A percentile compares a stretch with the other conserved stretches of the same genome.
These are phyloP conservation scores for Madurella fahalii DNA, from an alignment of 2,329 filamentous ascomycete species.

Conservation along the genomic window DNA sequence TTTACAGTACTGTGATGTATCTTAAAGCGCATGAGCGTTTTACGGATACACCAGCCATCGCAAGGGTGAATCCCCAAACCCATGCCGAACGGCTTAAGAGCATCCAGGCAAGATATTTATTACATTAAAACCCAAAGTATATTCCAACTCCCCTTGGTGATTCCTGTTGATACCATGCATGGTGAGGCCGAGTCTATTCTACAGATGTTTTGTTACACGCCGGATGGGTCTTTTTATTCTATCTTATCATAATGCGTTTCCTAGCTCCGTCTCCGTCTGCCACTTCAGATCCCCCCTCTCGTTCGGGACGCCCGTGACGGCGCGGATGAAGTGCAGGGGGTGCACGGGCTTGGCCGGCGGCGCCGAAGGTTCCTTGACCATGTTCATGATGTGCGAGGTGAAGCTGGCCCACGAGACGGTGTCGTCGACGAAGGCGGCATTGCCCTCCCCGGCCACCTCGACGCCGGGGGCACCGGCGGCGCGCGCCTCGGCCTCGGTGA, in stretches of 20 bases:
- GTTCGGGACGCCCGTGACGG: background rate
- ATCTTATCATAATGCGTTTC: background rate
- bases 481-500: too few relatives aligned
- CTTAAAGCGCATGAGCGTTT: too few relatives aligned
- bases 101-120: too few relatives aligned
- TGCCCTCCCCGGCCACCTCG: background rate
- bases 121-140: too few relatives aligned
- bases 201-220: background rate
- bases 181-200: background rate
- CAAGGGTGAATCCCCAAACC: too few relatives aligned
- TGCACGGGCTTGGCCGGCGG: background rate
- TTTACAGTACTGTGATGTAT: too few relatives aligned
- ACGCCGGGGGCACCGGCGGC: too few relatives aligned
- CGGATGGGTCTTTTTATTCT: background rate
- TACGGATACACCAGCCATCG: too few relatives aligned
- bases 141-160: too few relatives aligned
- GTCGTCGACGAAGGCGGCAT: background rate
- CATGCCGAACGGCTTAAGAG: too few relatives aligned
- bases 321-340: background rate
- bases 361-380: background rate
- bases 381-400: background rate
- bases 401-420: background rate
- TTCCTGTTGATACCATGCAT: too few relatives aligned
- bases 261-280: background rate
- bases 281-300: slow-evolving; percentile 12